phyloP scores from a whole-genome alignment of 768 basidiomycete species.

The Neoboletus magnificus region DNA sequence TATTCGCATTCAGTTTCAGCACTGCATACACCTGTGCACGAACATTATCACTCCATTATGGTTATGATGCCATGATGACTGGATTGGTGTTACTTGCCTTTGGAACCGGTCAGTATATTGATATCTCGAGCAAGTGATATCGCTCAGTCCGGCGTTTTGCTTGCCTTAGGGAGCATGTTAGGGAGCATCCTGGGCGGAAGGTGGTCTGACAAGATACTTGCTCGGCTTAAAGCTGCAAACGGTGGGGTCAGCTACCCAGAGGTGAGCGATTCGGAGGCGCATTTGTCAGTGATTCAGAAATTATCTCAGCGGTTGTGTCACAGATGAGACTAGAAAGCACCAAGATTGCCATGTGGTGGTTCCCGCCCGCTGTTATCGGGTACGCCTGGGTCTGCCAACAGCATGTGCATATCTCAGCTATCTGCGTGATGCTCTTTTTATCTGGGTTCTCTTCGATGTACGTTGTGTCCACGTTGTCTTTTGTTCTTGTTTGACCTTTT shows the following conservation, averaged over 20 bases:
- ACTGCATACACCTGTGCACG: conserved; percentile 74
- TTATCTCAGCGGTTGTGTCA: not conserved
- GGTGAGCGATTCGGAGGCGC: conserved; percentile 36
- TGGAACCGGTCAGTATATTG: conserved; percentile 52
- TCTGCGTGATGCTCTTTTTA: conserved; percentile 73
- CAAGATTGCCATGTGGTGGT: conserved; percentile 45
- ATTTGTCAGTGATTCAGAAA: not conserved
- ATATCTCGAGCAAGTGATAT: not conserved
- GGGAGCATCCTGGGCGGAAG: conserved; percentile 60
- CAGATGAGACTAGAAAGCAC: conserved; percentile 78
- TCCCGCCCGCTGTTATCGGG: conserved; percentile 59
- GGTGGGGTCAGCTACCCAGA: conserved; percentile 59
- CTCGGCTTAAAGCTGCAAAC: conserved; percentile 43
- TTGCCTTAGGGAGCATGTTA: conserved; percentile 39
- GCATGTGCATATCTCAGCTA: conserved; percentile 60
- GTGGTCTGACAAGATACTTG: conserved; percentile 54
- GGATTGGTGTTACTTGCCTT: conserved; percentile 77
- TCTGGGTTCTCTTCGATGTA: conserved; percentile 74
- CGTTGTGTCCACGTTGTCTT: conserved; percentile 19
- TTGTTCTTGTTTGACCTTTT: not conserved
- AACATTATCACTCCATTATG: conserved; percentile 62
- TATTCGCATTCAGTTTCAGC: conserved; percentile 69
- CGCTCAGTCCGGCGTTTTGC: not conserved
- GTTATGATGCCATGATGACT: conserved; percentile 66
- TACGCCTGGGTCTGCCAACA: conserved; percentile 77